A percentile compares a stretch with the other conserved stretches of the same genome.
phyloP scores from a whole-genome alignment of 2,329 filamentous ascomycete genomes.

The Sporothrix pallida region DNA sequence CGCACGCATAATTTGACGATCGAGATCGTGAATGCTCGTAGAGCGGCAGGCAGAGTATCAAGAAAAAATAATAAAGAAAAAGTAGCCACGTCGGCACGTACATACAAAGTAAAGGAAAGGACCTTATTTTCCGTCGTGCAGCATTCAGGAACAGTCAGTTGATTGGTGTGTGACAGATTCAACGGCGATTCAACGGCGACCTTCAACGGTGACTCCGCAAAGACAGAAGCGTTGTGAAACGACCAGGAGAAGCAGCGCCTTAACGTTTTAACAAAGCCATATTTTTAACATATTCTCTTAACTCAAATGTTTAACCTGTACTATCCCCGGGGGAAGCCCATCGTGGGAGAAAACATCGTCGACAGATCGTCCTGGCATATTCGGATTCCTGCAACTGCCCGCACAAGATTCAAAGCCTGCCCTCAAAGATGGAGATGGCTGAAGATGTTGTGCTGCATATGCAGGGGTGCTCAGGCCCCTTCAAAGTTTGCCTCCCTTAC shows the following conservation, averaged over 20 bases:
- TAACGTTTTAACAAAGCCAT: neutral
- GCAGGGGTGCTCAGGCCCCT: conserved; percentile 22
- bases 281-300: too few species aligned
- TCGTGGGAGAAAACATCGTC: neutral
- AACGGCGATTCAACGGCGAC: neutral
- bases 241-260: neutral
- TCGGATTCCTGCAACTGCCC: neutral
- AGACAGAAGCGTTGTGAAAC: neutral
- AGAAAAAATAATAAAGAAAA: neutral
- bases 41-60: neutral
- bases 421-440: neutral
- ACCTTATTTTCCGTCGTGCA: neutral
- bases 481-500: neutral
- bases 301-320: too few species aligned
- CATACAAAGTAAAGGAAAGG: neutral
- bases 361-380: neutral
- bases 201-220: neutral
- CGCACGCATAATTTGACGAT: neutral
- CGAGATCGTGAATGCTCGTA: neutral
- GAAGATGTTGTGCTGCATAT: conserved; percentile 5
- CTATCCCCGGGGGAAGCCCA: neutral
- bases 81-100: neutral
- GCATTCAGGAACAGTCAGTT: neutral
- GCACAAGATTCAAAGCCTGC: neutral
- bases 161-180: neutral